These are phyloP conservation scores for Peniophora sp. DNA, from an alignment of 1,284 basidiomycete genomes.

Conservation along the genomic window DNA sequence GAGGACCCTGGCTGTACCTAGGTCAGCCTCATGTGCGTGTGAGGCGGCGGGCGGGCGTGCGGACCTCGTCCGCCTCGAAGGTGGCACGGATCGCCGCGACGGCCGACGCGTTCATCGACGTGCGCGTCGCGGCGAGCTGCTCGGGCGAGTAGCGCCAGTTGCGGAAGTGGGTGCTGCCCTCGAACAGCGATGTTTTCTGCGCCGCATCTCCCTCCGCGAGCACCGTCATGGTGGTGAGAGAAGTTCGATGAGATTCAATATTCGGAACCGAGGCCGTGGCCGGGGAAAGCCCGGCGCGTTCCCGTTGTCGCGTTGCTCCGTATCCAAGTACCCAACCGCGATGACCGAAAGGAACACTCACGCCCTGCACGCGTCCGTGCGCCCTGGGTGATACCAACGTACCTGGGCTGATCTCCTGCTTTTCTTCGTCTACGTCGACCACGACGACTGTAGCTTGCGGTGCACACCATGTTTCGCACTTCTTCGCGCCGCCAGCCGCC, in stretches of 20 bases:
- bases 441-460: too few species aligned
- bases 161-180: slow-evolving; percentile 78
- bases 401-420: too few species aligned
- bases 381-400: too few species aligned
- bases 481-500: too few species aligned
- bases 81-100: slow-evolving; percentile 68
- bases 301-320: slow-evolving; percentile 1
- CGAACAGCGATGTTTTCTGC: slow-evolving; percentile 44
- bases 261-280: neutral
- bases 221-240: neutral
- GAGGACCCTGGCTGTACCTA: slow-evolving; percentile 58
- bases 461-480: too few species aligned
- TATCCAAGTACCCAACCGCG: too few species aligned
- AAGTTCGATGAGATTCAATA: too few species aligned
- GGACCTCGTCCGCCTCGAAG: slow-evolving; percentile 76
- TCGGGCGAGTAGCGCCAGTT: slow-evolving; percentile 83
- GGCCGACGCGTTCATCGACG: slow-evolving; percentile 64
- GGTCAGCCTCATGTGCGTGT: neutral
- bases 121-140: slow-evolving; percentile 51
- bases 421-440: too few species aligned
- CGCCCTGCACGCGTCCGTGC: too few species aligned
- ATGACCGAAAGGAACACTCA: too few species aligned
- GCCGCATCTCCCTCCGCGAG: slow-evolving; percentile 1
- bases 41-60: slow-evolving; percentile 16
- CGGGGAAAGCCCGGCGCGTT: neutral